Evolutionary conservation across 2,329 filamentous ascomycete genomes (phyloP), one percentile per base, ranked within the genome.

Genomic region (Graphilbum ipis-grandicollis): DNA sequence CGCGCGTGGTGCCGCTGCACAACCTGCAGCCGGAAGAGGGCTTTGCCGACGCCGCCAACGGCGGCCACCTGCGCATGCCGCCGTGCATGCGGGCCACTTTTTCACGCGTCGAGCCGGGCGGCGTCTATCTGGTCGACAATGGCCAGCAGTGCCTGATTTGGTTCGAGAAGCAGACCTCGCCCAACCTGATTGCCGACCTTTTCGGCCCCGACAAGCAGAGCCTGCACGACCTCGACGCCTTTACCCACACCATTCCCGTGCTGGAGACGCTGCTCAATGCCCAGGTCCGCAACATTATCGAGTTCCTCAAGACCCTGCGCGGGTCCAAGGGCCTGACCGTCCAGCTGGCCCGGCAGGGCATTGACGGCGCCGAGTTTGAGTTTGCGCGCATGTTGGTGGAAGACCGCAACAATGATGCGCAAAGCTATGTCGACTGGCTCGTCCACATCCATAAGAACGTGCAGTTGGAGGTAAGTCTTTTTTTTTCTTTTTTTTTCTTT

Each of bases 371-470:
- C 3, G 90, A 98, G 56, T 96, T 85, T 50, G 90, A 98, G 56
- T 98, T 96, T 62, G 90, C 90, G 8, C 67, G 86, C 37, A 65
- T 92, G 58, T 58, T 98, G 46, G 75, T 93, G 23, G 90, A 98
- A 58, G 90, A 98, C 52, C 72, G 90, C 45, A 96, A 96, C 56
- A 93, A 93, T 47, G 90, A 98, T 60, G 90, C 90, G 26, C 86
- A 93, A 59, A 93, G 82, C 53, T 98, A 96, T 57, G 90, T 96
- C 25, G 90, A 98, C 59, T 98, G 90, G 90, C 65, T 98, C 50
- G 90, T 98, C 40, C 82, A 93, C 56, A 69, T 96, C 43, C 90
- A 98, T 58, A 79, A 88, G 48, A 77, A 81, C 47, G 90, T 98
- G 45, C 86, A 93, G 53, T 65, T 93, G 44, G 90, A 98, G 69